Percentiles rank a stretch among this genome's conserved stretches.
These are phyloP conservation scores for Rhodamnia argentea DNA, from an alignment of 345 rosid genomes.

Conservation along the genomic window DNA sequence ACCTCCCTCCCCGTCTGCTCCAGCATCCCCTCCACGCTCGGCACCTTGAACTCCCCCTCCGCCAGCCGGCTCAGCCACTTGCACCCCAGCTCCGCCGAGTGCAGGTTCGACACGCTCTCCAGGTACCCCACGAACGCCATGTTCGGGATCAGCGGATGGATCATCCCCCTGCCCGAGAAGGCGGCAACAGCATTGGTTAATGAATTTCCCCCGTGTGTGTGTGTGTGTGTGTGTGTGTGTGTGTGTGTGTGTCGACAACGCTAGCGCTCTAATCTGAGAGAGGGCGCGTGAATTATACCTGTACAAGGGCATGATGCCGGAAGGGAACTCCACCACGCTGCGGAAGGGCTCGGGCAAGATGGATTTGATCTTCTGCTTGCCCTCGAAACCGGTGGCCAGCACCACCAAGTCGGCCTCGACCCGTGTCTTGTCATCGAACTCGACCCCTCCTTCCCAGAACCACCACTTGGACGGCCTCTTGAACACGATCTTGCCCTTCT, in stretches of 20 bases:
- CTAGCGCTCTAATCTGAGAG: too few species aligned
- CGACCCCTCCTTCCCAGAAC: conserved; percentile 58
- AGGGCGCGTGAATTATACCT: conserved; percentile 27
- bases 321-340: conserved; percentile 41
- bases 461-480: conserved; percentile 68
- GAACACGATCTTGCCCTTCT: conserved; percentile 64
- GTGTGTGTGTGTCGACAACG: too few species aligned
- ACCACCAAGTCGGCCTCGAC: conserved; percentile 72
- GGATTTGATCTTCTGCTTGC: conserved; percentile 64
- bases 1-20: conserved; percentile 43
- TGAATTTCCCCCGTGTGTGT: too few species aligned
- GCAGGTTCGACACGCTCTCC: conserved; percentile 72
- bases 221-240: too few species aligned
- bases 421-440: conserved; percentile 50
- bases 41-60: conserved; percentile 55
- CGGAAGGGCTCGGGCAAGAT: conserved; percentile 73
- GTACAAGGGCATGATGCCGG: conserved; percentile 64
- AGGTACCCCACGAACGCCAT: conserved; percentile 70
- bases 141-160: conserved; percentile 78
- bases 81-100: conserved; percentile 69
- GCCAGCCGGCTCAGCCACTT: conserved; percentile 54
- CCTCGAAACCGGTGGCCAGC: conserved; percentile 78
- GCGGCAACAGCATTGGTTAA: too few species aligned
- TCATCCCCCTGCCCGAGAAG: conserved; percentile 46
- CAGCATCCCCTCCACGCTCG: conserved; percentile 54